Evolutionary conservation across 2,329 filamentous ascomycete species (phyloP), one percentile per base, ranked within the genome.

Genomic region (Alternaria infectoria): DNA sequence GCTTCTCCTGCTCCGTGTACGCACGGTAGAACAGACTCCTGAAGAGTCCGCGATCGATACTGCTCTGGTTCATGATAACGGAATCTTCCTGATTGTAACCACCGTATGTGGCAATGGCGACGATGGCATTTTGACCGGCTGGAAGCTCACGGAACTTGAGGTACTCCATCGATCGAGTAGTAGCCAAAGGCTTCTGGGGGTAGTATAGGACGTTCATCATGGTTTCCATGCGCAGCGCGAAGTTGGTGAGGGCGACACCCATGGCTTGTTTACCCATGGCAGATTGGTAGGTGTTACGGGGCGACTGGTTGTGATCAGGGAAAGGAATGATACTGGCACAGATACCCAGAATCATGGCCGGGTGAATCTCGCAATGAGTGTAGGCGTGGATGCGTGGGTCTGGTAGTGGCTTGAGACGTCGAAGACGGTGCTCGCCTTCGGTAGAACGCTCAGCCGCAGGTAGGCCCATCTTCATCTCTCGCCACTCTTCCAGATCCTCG

Each of bases 71-170:
- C 96, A 99, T 98, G 75, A 99, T 97, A 71, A 99, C 95, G 70
- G 96, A 99, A 89, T 99, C 96, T 93, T 99, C 96, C 80, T 99
- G 96, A 82, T 99, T 99, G 85, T 99, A 99, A 64, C 96, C 96
- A 58, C 94, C 97, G 83, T 99, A 99, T 80, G 92, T 96, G 63
- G 93, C 90, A 82, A 99, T 99, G 44, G 96, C 96, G 12, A 99
- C 96, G 73, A 99, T 99, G 19, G 96, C 96, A 76, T 99, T 99
- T 80, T 99, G 96, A 3, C 96, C 96, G 15, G 96, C 96, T 17
- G 96, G 96, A 62, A 99, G 85, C 81, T 99, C 96, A 82, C 96
- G 89, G 90, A 99, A 99, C 77, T 97, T 97, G 73, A 99, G 85
- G 81, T 96, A 98, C 80, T 99, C 96, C 96, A 99, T 99, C 5